Percentiles rank a stretch among this genome's conserved stretches.
phyloP scores from a whole-genome alignment of 805 yeast species.

The Ogataea dorogensis region DNA sequence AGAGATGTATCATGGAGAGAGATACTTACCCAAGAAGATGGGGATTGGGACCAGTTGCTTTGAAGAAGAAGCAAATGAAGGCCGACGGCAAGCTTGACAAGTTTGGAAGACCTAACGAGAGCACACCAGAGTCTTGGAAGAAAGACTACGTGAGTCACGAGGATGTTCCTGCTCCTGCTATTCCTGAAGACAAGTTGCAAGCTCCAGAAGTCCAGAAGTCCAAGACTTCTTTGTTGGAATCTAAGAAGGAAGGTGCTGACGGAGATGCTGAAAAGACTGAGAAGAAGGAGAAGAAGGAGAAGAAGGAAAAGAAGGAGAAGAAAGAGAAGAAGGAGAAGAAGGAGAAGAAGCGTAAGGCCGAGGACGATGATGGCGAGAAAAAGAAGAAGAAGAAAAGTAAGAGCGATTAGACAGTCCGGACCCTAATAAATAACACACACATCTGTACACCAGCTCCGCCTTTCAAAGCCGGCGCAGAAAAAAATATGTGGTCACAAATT shows the following conservation, averaged over 20 bases:
- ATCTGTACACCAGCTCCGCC: slow-evolving; percentile 6
- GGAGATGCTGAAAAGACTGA: slow-evolving; percentile 45
- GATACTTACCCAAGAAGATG: slow-evolving; percentile 99
- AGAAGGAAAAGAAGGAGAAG: slow-evolving; percentile 43
- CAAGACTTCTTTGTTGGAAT: slow-evolving; percentile 44
- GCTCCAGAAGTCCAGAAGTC: slow-evolving; percentile 40
- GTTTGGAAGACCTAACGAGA: slow-evolving; percentile 89
- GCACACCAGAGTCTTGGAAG: slow-evolving; percentile 93
- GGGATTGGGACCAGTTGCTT: slow-evolving; percentile 99
- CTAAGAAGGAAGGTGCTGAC: slow-evolving; percentile 32
- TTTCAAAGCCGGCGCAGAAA: slow-evolving; percentile 1
- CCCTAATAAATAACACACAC: slow-evolving; percentile 4
- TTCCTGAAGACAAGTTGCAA: slow-evolving; percentile 51
- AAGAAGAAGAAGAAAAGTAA: slow-evolving; percentile 24
- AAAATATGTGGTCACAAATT: slow-evolving; percentile 6
- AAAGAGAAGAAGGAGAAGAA: slow-evolving; percentile 38
- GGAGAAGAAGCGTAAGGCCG: slow-evolving; percentile 19
- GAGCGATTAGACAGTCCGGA: slow-evolving; percentile 22
- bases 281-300: slow-evolving; percentile 58
- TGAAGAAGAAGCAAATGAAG: slow-evolving; percentile 97
- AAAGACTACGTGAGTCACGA: slow-evolving; percentile 72
- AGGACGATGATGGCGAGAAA: slow-evolving; percentile 20
- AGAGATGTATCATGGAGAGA: slow-evolving; percentile 99
- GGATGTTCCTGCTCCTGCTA: slow-evolving; percentile 58
- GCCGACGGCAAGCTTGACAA: slow-evolving; percentile 96